A percentile compares a stretch with the other conserved stretches of the same genome.
Conservation (phyloP, 2,329 filamentous ascomycete genomes). For the Bipolaris oryzae region DNA sequence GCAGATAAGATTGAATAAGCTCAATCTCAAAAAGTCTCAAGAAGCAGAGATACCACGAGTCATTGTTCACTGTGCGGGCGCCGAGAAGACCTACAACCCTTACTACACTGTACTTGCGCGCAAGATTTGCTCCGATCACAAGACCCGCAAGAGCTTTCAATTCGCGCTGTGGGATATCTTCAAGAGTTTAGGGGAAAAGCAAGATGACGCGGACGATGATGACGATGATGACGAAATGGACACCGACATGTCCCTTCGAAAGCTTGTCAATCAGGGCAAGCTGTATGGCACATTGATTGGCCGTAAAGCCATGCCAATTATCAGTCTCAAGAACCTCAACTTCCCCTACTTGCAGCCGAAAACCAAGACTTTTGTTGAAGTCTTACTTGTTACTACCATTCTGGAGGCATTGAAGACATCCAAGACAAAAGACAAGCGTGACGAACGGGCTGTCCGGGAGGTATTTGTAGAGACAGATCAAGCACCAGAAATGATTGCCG, state of each 20-base stretch:
- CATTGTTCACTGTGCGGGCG: slow-evolving; percentile 82
- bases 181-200: slow-evolving; percentile 79
- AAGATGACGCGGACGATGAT: slow-evolving; percentile 66
- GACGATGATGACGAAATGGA: slow-evolving; percentile 60
- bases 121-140: slow-evolving; percentile 75
- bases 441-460: slow-evolving; percentile 66
- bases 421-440: slow-evolving; percentile 52
- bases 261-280: slow-evolving; percentile 71
- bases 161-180: slow-evolving; percentile 87
- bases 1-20: slow-evolving; percentile 76
- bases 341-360: slow-evolving; percentile 77
- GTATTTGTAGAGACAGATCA: slow-evolving; percentile 70
- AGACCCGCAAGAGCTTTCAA: slow-evolving; percentile 82
- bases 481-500: slow-evolving; percentile 71
- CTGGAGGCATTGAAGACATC: slow-evolving; percentile 65
- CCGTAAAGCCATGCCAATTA: slow-evolving; percentile 64
- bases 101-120: slow-evolving; percentile 89
- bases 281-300: slow-evolving; percentile 68
- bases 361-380: slow-evolving; percentile 78
- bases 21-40: slow-evolving; percentile 84
- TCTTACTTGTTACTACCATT: slow-evolving; percentile 77
- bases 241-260: slow-evolving; percentile 58
- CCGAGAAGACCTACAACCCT: slow-evolving; percentile 84
- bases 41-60: slow-evolving; percentile 87
- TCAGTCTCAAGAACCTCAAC: slow-evolving; percentile 71